Evolutionary conservation across 2,329 filamentous ascomycete genomes (phyloP).

Genomic region (Apiospora phragmitis): DNA sequence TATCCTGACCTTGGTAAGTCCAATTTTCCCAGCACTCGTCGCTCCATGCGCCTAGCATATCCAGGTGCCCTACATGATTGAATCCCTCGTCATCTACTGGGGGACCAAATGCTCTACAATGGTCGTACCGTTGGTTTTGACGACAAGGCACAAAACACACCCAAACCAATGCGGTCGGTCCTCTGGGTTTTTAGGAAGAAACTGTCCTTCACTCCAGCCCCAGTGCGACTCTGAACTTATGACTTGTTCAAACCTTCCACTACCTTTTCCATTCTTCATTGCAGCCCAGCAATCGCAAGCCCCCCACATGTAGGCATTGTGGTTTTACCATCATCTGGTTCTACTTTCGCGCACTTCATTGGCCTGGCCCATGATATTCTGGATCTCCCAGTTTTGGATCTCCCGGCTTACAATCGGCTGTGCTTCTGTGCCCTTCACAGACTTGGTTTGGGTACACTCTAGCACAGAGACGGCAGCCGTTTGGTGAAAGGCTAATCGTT

Average conservation of each 20-base stretch:
- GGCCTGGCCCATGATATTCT: neutral
- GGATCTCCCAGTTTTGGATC: neutral
- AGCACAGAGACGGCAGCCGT: neutral
- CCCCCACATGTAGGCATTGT: neutral
- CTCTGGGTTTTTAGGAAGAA: neutral
- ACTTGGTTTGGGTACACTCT: neutral
- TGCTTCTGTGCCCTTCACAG: neutral
- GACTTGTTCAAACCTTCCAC: neutral
- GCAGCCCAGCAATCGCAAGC: neutral
- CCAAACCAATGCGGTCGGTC: neutral
- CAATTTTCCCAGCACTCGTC: neutral
- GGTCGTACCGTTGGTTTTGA: neutral
- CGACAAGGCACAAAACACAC: neutral
- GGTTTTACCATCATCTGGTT: neutral
- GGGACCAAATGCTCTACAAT: neutral
- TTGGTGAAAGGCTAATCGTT: neutral
- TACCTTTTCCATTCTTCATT: neutral
- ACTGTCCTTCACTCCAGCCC: neutral
- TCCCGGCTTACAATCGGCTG: neutral
- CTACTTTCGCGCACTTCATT: neutral
- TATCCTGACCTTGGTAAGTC: neutral
- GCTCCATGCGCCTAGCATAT: neutral
- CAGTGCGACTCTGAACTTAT: neutral
- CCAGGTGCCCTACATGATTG: neutral
- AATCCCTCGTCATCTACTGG: neutral